Conservation (phyloP, 2,329 filamentous ascomycete genomes). For the Diaporthe citriasiana region DNA sequence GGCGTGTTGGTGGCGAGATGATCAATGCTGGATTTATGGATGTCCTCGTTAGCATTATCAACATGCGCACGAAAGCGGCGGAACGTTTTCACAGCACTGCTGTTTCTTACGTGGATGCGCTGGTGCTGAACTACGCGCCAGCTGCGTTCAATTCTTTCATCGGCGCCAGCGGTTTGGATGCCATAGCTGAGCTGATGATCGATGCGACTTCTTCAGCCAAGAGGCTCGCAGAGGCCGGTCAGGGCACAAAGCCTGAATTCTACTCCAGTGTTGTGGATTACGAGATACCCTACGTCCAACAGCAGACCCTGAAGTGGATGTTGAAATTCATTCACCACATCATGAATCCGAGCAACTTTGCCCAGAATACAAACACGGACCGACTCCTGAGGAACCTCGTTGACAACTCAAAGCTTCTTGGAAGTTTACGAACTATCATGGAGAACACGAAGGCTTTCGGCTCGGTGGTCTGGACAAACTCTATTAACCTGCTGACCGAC, state of each 20-base stretch:
- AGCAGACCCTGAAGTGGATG: conserved; percentile 92
- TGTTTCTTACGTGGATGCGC: conserved; percentile 87
- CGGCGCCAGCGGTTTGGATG: conserved; percentile 85
- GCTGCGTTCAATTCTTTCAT: conserved; percentile 89
- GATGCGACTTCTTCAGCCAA: conserved; percentile 82
- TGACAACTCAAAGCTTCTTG: conserved; percentile 88
- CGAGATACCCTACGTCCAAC: conserved; percentile 90
- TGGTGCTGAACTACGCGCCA: conserved; percentile 83
- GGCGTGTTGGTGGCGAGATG: conserved; percentile 84
- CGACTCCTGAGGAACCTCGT: conserved; percentile 92
- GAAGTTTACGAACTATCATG: conserved; percentile 84
- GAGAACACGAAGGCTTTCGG: conserved; percentile 85
- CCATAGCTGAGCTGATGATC: conserved; percentile 89
- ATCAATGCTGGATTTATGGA: conserved; percentile 91
- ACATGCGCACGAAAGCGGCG: conserved; percentile 83
- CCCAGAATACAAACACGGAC: conserved; percentile 84
- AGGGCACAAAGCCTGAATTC: conserved; percentile 76
- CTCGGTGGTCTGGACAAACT: conserved; percentile 95
- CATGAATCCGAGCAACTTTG: conserved; percentile 79
- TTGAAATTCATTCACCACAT: conserved; percentile 98
- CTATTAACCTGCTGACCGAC: conserved; percentile 90
- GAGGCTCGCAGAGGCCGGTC: conserved; percentile 74
- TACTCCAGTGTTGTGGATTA: conserved; percentile 93
- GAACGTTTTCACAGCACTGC: conserved; percentile 87
- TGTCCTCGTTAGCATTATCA: conserved; percentile 89